These are phyloP conservation scores for Solanum hybrid DNA, from an alignment of 305 asterid species.

Conservation along the genomic window DNA sequence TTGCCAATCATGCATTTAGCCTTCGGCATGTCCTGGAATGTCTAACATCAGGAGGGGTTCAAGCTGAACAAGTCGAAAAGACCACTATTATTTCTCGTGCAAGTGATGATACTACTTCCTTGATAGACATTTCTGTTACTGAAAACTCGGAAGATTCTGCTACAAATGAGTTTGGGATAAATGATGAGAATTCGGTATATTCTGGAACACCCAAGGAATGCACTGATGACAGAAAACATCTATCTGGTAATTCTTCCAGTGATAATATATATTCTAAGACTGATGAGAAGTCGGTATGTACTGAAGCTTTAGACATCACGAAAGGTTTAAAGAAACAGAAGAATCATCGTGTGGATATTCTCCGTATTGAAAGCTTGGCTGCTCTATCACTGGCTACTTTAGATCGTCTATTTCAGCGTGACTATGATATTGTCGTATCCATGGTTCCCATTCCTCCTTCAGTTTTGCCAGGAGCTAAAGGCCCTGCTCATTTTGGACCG, in stretches of 20 bases:
- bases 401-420: conserved; percentile 88
- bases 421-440: conserved; percentile 84
- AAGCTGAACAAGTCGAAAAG: conserved; percentile 33
- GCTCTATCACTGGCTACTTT: conserved; percentile 77
- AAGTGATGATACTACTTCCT: conserved; percentile 35
- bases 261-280: conserved; percentile 13
- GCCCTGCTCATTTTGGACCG: conserved; percentile 98
- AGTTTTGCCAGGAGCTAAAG: conserved; percentile 88
- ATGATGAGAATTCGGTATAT: conserved; percentile 18
- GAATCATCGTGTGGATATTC: conserved; percentile 79
- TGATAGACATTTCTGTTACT: conserved; percentile 19
- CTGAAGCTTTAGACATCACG: conserved; percentile 30
- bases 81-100: conserved; percentile 19
- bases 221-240: neutral
- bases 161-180: conserved; percentile 18
- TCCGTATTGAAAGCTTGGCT: conserved; percentile 98
- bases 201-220: conserved; percentile 10
- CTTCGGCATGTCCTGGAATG: conserved; percentile 86
- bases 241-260: neutral
- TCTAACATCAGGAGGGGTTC: conserved; percentile 78
- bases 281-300: conserved; percentile 33
- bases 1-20: conserved; percentile 98
- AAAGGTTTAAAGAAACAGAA: conserved; percentile 46
- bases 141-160: conserved; percentile 25
- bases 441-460: conserved; percentile 96